phyloP scores from a whole-genome alignment of 805 yeast species.

The Metschnikowia chrysomelidarum region DNA sequence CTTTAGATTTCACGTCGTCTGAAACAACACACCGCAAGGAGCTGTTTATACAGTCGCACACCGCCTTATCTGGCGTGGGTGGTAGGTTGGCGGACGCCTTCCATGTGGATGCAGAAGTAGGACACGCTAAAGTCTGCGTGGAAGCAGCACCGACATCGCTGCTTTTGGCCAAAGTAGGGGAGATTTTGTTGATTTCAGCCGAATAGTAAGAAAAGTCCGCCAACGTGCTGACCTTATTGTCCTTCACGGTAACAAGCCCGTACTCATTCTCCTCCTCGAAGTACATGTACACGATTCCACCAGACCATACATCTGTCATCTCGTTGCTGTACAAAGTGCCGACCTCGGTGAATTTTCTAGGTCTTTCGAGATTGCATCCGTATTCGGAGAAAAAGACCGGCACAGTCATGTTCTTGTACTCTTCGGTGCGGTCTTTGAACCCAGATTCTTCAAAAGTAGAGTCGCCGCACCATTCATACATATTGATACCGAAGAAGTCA shows the following conservation, averaged over 20 bases:
- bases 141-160: slow-evolving; percentile 22
- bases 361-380: slow-evolving; percentile 75
- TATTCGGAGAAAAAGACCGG: slow-evolving; percentile 87
- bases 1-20: slow-evolving; percentile 49
- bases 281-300: slow-evolving; percentile 92
- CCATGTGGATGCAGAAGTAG: slow-evolving; percentile 57
- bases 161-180: slow-evolving; percentile 42
- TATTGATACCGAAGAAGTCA: slow-evolving; percentile 82
- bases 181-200: slow-evolving; percentile 29
- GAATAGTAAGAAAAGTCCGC: slow-evolving; percentile 48
- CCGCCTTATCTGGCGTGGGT: slow-evolving; percentile 68
- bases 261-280: slow-evolving; percentile 80
- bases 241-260: slow-evolving; percentile 65
- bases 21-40: slow-evolving; percentile 61
- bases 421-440: slow-evolving; percentile 66
- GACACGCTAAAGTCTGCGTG: slow-evolving; percentile 52
- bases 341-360: slow-evolving; percentile 78
- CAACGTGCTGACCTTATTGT: slow-evolving; percentile 54
- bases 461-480: slow-evolving; percentile 85
- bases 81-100: slow-evolving; percentile 66
- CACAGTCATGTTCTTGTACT: slow-evolving; percentile 67
- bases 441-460: slow-evolving; percentile 63
- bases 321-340: slow-evolving; percentile 59
- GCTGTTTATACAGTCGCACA: slow-evolving; percentile 61
- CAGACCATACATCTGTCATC: slow-evolving; percentile 91